Evolutionary conservation across 768 basidiomycete species (phyloP).

Genomic region (Favolaschia claudopus): DNA sequence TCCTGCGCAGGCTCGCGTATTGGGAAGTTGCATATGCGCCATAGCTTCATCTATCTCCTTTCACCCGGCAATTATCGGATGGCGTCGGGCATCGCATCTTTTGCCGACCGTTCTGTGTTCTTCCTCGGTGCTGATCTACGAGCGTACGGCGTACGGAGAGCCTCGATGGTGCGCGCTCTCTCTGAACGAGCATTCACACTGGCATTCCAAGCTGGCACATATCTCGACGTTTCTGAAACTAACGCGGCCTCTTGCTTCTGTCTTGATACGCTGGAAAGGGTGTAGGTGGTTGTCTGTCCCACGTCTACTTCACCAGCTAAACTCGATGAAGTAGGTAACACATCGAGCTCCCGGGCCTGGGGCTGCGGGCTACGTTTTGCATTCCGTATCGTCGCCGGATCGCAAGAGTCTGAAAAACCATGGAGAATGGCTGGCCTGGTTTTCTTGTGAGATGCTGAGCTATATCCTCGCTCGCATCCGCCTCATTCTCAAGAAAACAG

Average conservation of each 20-base stretch:
- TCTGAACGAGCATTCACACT: slow-evolving; percentile 7
- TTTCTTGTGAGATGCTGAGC: neutral
- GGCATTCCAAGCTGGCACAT: slow-evolving; percentile 10
- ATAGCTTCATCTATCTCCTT: slow-evolving; percentile 12
- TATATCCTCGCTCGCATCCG: neutral
- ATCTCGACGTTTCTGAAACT: slow-evolving; percentile 8
- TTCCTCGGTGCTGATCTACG: slow-evolving; percentile 17
- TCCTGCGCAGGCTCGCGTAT: slow-evolving; percentile 5
- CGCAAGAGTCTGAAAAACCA: too few species aligned
- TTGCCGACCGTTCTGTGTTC: slow-evolving; percentile 11
- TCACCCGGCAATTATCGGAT: slow-evolving; percentile 14
- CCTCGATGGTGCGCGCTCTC: slow-evolving; percentile 7
- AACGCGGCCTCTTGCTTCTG: slow-evolving; percentile 20
- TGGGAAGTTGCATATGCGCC: slow-evolving; percentile 16
- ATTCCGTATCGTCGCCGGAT: too few species aligned
- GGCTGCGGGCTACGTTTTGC: too few species aligned
- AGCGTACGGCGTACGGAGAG: slow-evolving; percentile 13
- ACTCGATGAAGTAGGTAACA: neutral
- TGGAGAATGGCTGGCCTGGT: neutral
- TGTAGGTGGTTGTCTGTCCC: neutral
- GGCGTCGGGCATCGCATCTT: slow-evolving; percentile 6
- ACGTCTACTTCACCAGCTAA: neutral
- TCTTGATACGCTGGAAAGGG: slow-evolving; percentile 4
- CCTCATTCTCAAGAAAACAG: neutral
- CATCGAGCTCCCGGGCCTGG: slow-evolving; percentile 13